Conservation (phyloP, 345 rosid species). For the Dipteronia sinensis region DNA sequence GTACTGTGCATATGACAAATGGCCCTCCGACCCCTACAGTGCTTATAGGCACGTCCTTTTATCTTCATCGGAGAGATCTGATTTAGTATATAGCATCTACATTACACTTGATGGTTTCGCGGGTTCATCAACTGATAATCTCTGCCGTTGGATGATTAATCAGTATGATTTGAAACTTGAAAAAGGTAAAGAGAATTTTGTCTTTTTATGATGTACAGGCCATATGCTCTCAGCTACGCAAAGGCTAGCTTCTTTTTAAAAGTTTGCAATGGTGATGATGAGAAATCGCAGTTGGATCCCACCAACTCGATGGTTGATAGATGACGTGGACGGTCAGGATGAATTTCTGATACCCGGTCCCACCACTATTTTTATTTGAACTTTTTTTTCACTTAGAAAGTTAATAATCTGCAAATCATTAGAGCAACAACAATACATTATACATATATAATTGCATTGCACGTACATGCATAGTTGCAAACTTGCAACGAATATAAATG, state of each 20-base stretch:
- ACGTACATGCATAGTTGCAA: background rate
- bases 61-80: background rate
- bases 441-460: background rate
- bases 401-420: slow-evolving; percentile 27
- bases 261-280: background rate
- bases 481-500: background rate
- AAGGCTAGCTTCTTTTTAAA: slow-evolving; percentile 18
- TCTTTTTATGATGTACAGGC: slow-evolving; percentile 6
- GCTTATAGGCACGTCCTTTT: slow-evolving; percentile 17
- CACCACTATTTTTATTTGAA: background rate
- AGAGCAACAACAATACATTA: background rate
- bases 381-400: background rate
- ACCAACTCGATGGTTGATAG: background rate
- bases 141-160: too few relatives aligned
- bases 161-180: too few relatives aligned
- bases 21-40: slow-evolving; percentile 14
- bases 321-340: slow-evolving; percentile 17
- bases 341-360: background rate
- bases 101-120: background rate
- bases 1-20: slow-evolving; percentile 22
- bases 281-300: background rate
- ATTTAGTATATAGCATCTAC: background rate
- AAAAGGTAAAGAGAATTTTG: background rate
- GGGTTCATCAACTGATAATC: background rate
- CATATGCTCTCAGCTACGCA: slow-evolving; percentile 1